These are phyloP conservation scores for Calocera viscosa DNA, from an alignment of 768 basidiomycete species.

Conservation along the genomic window DNA sequence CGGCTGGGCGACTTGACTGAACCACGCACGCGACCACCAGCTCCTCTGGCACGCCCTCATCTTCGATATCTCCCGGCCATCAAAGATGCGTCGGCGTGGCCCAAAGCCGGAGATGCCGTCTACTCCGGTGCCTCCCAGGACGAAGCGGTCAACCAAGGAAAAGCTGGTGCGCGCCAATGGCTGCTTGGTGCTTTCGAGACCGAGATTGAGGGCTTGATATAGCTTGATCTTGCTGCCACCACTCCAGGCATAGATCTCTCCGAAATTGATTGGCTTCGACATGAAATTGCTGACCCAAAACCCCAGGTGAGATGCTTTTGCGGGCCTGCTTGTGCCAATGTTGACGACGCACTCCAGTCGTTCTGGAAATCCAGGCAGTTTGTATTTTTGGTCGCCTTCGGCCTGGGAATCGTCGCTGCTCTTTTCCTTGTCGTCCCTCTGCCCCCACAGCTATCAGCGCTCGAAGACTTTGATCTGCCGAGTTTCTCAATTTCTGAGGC, in stretches of 20 bases:
- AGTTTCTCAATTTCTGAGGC: constrained; percentile 41
- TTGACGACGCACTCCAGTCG: neutral
- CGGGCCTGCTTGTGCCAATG: neutral
- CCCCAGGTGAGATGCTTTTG: neutral
- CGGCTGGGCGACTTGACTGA: neutral
- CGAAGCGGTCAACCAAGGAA: neutral
- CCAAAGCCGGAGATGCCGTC: neutral
- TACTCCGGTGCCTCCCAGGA: neutral
- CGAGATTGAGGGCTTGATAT: neutral
- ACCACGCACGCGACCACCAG: neutral
- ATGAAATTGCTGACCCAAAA: neutral
- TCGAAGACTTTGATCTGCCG: constrained; percentile 60
- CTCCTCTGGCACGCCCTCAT: neutral
- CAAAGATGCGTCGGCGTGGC: neutral
- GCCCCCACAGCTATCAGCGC: constrained; percentile 50
- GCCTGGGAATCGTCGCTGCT: constrained; percentile 50
- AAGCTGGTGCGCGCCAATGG: neutral
- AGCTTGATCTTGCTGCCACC: neutral
- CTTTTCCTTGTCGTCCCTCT: constrained; percentile 57
- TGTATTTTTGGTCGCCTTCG: constrained; percentile 61
- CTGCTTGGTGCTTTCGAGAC: neutral
- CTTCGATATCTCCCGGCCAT: neutral
- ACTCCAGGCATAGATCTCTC: neutral
- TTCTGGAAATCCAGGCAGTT: constrained; percentile 32
- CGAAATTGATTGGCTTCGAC: neutral